Conservation (phyloP, 1,284 basidiomycete genomes). For the Volvariella surrecta region DNA sequence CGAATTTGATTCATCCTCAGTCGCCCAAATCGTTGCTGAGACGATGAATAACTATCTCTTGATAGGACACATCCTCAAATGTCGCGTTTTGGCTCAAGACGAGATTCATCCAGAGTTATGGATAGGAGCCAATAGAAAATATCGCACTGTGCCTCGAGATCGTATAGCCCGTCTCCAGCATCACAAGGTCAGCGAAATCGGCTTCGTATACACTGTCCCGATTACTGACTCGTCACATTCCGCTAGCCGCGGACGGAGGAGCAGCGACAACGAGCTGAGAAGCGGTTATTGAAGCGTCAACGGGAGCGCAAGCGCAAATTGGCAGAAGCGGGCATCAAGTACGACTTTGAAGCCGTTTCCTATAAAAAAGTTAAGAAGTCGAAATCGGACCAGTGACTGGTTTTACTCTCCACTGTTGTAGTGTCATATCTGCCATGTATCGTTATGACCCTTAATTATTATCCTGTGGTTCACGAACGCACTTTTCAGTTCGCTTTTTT, state of each 20-base stretch:
- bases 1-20: slow-evolving; percentile 85
- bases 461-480: too few species aligned
- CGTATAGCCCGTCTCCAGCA: slow-evolving; percentile 68
- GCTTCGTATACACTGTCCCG: slow-evolving; percentile 6
- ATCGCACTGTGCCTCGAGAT: slow-evolving; percentile 68
- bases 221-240: slow-evolving; percentile 3
- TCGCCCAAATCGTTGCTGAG: slow-evolving; percentile 93
- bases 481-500: too few species aligned
- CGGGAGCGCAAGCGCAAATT: slow-evolving; percentile 74
- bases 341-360: slow-evolving; percentile 71
- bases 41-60: slow-evolving; percentile 99
- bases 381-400: neutral
- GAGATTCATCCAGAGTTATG: slow-evolving; percentile 91
- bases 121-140: slow-evolving; percentile 95
- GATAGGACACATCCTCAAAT: slow-evolving; percentile 87
- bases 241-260: slow-evolving; percentile 67
- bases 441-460: too few species aligned
- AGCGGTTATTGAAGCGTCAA: slow-evolving; percentile 74
- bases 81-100: slow-evolving; percentile 81
- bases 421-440: too few species aligned
- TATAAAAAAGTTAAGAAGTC: slow-evolving; percentile 25
- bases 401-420: too few species aligned
- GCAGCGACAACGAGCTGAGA: slow-evolving; percentile 60
- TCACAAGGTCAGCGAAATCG: slow-evolving; percentile 60
- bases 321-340: slow-evolving; percentile 79